phyloP scores from a whole-genome alignment of 495 filamentous ascomycete genomes.

The Aspergillus ellipticus region DNA sequence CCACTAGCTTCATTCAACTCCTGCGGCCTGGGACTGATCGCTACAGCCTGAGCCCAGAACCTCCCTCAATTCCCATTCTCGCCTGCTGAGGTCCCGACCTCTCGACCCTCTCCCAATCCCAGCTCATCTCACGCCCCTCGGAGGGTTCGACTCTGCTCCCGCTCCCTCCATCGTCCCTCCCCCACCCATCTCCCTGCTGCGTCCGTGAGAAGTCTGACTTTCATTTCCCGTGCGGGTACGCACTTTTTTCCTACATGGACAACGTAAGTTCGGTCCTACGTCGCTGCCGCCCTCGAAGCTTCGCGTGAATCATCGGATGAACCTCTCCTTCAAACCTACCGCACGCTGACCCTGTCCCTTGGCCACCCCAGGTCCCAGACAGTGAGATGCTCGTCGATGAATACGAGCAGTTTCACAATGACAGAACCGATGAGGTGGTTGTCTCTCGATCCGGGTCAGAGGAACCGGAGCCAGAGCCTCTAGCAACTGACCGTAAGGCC shows the following conservation, averaged over 20 bases:
- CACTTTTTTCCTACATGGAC: slow-evolving; percentile 42
- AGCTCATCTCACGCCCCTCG: slow-evolving; percentile 1
- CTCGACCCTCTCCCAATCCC: slow-evolving; percentile 5
- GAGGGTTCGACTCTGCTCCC: background rate
- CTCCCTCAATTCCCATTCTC: slow-evolving; percentile 12
- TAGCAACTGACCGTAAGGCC: slow-evolving; percentile 70
- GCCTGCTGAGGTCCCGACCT: slow-evolving; percentile 10
- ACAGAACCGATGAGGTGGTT: slow-evolving; percentile 79
- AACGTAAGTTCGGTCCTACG: slow-evolving; percentile 37
- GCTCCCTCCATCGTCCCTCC: too few species aligned
- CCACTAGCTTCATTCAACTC: slow-evolving; percentile 24
- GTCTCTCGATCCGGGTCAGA: slow-evolving; percentile 67
- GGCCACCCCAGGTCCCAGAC: slow-evolving; percentile 35
- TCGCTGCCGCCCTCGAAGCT: slow-evolving; percentile 21
- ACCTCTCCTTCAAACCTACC: background rate
- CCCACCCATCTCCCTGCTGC: slow-evolving; percentile 1
- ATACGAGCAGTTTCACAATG: slow-evolving; percentile 67
- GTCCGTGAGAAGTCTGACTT: slow-evolving; percentile 19
- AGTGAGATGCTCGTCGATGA: slow-evolving; percentile 69
- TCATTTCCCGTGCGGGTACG: slow-evolving; percentile 29
- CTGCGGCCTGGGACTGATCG: slow-evolving; percentile 11
- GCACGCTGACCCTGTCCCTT: slow-evolving; percentile 3
- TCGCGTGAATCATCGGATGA: background rate
- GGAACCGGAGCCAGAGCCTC: slow-evolving; percentile 49
- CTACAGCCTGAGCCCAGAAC: background rate